These are phyloP conservation scores for Boletus insuetus DNA, from an alignment of 768 basidiomycete genomes.

Conservation along the genomic window DNA sequence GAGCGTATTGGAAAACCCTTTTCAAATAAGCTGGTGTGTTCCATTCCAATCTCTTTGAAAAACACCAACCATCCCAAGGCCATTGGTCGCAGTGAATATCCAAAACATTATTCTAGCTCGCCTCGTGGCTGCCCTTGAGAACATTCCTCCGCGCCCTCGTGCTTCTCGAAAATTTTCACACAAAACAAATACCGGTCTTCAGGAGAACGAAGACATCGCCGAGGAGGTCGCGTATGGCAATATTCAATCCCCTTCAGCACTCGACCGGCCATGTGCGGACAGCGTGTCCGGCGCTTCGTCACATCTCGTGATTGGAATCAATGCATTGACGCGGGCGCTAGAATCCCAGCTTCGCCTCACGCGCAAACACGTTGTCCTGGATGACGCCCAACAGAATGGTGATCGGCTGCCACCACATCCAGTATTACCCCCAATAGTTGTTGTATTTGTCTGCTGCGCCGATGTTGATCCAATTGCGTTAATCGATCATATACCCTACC, in stretches of 20 bases:
- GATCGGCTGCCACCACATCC: neutral
- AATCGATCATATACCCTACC: conserved; percentile 70
- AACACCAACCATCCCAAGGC: conserved; percentile 42
- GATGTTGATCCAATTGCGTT: conserved; percentile 74
- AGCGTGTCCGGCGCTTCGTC: conserved; percentile 1
- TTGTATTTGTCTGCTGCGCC: conserved; percentile 68
- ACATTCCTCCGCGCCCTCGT: conserved; percentile 38
- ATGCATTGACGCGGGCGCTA: conserved; percentile 71
- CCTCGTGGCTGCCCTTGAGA: conserved; percentile 49
- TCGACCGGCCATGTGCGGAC: neutral
- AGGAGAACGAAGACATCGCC: conserved; percentile 30
- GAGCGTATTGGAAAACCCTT: conserved; percentile 70
- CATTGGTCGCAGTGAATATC: conserved; percentile 54
- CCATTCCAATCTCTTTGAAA: conserved; percentile 3
- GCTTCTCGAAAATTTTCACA: conserved; percentile 15
- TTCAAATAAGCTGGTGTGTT: conserved; percentile 62
- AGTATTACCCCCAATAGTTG: conserved; percentile 18
- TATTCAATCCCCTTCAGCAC: neutral
- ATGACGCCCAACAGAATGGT: neutral
- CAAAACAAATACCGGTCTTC: neutral
- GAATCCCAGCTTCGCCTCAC: conserved; percentile 50
- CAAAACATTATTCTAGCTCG: conserved; percentile 60
- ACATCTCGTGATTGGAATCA: conserved; percentile 68
- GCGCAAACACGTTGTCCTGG: conserved; percentile 18
- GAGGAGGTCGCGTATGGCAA: conserved; percentile 1